Percentiles rank a stretch among this genome's conserved stretches.
phyloP scores from a whole-genome alignment of 768 basidiomycete genomes.

The Boletales sp. region DNA sequence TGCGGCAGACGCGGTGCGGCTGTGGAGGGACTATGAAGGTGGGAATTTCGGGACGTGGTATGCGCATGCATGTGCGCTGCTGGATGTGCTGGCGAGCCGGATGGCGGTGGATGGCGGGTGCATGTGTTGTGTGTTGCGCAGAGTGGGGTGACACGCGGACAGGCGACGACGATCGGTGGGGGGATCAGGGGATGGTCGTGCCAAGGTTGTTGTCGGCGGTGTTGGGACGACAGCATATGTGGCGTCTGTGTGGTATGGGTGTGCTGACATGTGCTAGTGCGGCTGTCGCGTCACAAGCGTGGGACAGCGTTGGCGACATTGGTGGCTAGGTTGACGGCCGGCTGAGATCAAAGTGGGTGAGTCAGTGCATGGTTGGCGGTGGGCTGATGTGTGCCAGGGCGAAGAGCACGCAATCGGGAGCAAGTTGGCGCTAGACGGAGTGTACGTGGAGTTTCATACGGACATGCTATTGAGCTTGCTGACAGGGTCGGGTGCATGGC shows the following conservation, averaged over 20 bases:
- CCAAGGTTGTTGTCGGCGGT: slow-evolving; percentile 61
- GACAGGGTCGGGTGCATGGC: slow-evolving; percentile 77
- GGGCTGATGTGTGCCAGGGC: slow-evolving; percentile 41
- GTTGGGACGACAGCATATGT: slow-evolving; percentile 66
- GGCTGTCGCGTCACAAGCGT: slow-evolving; percentile 58
- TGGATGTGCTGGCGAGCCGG: slow-evolving; percentile 57
- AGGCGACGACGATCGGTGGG: slow-evolving; percentile 43
- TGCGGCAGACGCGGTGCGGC: slow-evolving; percentile 51
- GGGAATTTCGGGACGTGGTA: slow-evolving; percentile 52
- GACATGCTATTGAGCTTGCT: slow-evolving; percentile 91
- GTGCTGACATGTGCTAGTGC: slow-evolving; percentile 41
- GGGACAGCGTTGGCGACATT: slow-evolving; percentile 50
- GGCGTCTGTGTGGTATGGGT: background rate
- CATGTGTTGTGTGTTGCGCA: slow-evolving; percentile 8
- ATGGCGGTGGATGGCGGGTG: slow-evolving; percentile 52
- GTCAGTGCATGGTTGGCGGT: background rate
- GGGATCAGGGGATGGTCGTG: slow-evolving; percentile 46
- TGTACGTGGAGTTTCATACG: slow-evolving; percentile 71
- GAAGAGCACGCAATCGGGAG: slow-evolving; percentile 75
- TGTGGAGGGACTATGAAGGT: slow-evolving; percentile 51
- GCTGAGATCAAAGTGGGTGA: slow-evolving; percentile 52
- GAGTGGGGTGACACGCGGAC: background rate
- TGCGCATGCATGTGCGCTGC: slow-evolving; percentile 50
- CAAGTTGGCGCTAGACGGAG: slow-evolving; percentile 72
- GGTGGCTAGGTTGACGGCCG: slow-evolving; percentile 54